These are phyloP conservation scores for Hypomontagnella submonticulosa DNA, from an alignment of 495 filamentous ascomycete genomes.

Conservation along the genomic window DNA sequence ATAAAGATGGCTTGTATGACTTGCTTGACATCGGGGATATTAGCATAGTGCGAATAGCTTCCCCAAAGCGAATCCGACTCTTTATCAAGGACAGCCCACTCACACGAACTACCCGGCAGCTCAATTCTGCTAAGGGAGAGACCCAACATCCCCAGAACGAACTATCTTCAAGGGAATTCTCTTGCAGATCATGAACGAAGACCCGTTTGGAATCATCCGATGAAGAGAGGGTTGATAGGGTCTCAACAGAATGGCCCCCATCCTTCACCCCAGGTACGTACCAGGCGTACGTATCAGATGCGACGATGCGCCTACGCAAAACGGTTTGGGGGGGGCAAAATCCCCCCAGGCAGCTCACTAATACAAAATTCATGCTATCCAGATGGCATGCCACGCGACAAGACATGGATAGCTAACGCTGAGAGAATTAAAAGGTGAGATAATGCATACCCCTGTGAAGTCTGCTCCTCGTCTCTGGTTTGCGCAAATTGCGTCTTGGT, in stretches of 20 bases:
- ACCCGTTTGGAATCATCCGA: slow-evolving; percentile 38
- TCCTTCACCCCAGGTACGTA: slow-evolving; percentile 34
- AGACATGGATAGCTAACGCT: slow-evolving; percentile 24
- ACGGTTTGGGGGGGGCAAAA: slow-evolving; percentile 15
- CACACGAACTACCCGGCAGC: background rate
- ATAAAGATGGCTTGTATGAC: no score
- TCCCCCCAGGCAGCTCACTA: background rate
- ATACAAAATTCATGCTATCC: slow-evolving; percentile 9
- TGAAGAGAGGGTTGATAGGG: slow-evolving; percentile 30
- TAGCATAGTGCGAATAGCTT: no score
- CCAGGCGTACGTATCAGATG: slow-evolving; percentile 21
- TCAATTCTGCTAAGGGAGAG: slow-evolving; percentile 16
- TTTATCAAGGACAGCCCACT: no score
- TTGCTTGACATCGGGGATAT: no score
- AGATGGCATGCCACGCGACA: slow-evolving; percentile 29
- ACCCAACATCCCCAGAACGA: background rate
- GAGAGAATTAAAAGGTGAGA: slow-evolving; percentile 44
- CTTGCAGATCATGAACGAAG: slow-evolving; percentile 26
- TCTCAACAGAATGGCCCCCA: slow-evolving; percentile 34
- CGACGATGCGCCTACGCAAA: slow-evolving; percentile 30
- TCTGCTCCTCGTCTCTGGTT: slow-evolving; percentile 14
- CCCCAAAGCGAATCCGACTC: no score
- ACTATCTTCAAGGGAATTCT: slow-evolving; percentile 10
- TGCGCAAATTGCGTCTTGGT: slow-evolving; percentile 23
- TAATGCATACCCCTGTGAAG: slow-evolving; percentile 33